Evolutionary conservation across 2,329 filamentous ascomycete genomes (phyloP).

Genomic region (Colletotrichum australisinense): DNA sequence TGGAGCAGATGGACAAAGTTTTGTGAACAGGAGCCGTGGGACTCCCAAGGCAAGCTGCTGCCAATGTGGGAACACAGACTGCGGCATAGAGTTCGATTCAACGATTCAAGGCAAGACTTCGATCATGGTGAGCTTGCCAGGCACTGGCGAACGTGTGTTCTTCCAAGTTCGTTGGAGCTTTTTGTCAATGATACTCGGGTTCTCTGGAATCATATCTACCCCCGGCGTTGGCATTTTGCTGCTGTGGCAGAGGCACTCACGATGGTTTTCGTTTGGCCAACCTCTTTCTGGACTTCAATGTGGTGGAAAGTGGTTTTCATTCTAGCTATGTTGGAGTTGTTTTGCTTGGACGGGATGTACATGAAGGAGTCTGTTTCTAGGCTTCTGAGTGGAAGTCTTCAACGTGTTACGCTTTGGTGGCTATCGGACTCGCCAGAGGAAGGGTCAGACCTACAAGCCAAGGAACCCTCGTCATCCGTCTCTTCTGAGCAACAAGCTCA

Average conservation of each 20-base stretch:
- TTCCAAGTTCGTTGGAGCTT: background rate
- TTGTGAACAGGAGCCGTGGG: conserved; percentile 4
- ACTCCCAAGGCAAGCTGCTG: background rate
- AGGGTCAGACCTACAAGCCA: background rate
- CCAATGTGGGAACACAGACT: conserved; percentile 1
- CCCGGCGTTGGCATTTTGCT: background rate
- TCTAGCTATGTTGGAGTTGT: background rate
- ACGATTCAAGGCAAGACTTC: background rate
- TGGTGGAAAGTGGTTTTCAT: background rate
- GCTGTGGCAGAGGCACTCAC: background rate
- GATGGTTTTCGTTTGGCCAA: background rate
- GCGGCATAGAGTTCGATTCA: background rate
- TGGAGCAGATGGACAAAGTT: conserved; percentile 12
- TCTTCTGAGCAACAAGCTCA: background rate
- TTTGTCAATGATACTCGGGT: background rate
- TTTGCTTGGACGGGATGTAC: background rate
- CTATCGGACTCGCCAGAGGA: background rate
- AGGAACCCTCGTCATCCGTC: too few species aligned
- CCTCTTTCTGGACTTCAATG: background rate
- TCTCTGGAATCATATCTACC: background rate
- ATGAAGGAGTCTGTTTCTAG: background rate
- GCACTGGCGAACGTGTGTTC: background rate
- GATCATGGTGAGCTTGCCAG: background rate
- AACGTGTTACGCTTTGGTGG: background rate
- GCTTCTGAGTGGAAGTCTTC: background rate